Evolutionary conservation across 495 filamentous ascomycete genomes (phyloP).

Genomic region (Tuber calosporum): DNA sequence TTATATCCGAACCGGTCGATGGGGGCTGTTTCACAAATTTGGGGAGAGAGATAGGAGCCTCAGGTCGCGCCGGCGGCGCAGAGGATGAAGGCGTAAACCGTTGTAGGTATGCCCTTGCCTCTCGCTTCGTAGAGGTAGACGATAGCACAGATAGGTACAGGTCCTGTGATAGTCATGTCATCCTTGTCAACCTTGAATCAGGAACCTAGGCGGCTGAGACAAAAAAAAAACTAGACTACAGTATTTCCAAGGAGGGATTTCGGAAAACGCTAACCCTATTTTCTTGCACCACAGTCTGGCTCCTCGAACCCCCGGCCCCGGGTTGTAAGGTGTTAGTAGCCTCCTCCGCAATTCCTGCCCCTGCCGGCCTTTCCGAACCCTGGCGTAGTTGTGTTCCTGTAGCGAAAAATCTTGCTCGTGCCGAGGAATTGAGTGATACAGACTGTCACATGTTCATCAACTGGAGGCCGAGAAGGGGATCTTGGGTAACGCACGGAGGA

Average conservation of each 20-base stretch:
- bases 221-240: neutral
- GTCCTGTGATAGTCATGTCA: conserved; percentile 50
- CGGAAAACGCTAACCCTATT: conserved; percentile 11
- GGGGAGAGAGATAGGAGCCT: conserved; percentile 13
- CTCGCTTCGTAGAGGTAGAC: conserved; percentile 79
- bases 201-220: neutral
- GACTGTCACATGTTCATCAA: neutral
- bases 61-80: neutral
- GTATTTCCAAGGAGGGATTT: neutral
- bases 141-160: conserved; percentile 74
- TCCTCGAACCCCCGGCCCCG: neutral
- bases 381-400: neutral
- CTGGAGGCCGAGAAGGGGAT: neutral
- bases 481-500: neutral
- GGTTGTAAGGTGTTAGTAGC: neutral
- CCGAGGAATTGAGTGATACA: neutral
- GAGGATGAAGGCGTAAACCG: conserved; percentile 54
- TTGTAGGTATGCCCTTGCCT: conserved; percentile 79
- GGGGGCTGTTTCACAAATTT: conserved; percentile 27
- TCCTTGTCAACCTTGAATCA: conserved; percentile 4
- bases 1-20: conserved; percentile 25
- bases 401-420: neutral
- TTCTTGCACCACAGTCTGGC: conserved; percentile 10
- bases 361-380: neutral
- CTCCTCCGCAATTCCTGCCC: neutral